Conservation (phyloP, 345 rosid genomes). For the Populus pruinosa region DNA sequence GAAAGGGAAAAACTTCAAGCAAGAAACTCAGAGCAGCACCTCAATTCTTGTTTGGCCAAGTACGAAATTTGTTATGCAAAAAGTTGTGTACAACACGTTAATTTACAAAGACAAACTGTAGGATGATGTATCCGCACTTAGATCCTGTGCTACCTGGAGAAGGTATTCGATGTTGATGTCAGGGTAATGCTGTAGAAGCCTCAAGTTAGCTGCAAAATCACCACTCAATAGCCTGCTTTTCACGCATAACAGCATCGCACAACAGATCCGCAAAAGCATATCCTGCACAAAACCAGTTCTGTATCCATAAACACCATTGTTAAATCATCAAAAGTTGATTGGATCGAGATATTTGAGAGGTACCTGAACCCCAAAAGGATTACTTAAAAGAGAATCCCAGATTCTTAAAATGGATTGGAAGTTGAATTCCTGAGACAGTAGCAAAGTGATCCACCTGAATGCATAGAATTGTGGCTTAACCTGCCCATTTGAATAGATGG, state of each 20-base stretch:
- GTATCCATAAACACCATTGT: not conserved
- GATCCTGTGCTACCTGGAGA: slow-evolving; percentile 54
- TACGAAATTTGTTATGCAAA: not conserved
- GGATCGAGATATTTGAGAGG: slow-evolving; percentile 1
- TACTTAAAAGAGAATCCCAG: slow-evolving; percentile 72
- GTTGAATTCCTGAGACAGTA: slow-evolving; percentile 70
- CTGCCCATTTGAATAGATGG: slow-evolving; percentile 29
- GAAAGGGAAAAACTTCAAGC: not conserved
- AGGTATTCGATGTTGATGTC: slow-evolving; percentile 50
- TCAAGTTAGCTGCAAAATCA: slow-evolving; percentile 62
- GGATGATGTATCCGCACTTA: slow-evolving; percentile 47
- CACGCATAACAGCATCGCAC: slow-evolving; percentile 61
- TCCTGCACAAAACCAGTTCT: slow-evolving; percentile 44
- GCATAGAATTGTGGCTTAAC: slow-evolving; percentile 71
- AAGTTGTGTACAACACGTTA: not conserved
- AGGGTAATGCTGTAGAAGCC: slow-evolving; percentile 62
- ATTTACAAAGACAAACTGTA: slow-evolving; percentile 33
- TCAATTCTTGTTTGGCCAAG: not conserved
- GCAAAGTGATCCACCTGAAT: slow-evolving; percentile 67
- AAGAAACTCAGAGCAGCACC: not conserved
- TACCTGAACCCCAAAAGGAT: slow-evolving; percentile 62
- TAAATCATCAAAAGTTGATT: not conserved
- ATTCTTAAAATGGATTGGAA: slow-evolving; percentile 60
- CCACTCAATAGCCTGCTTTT: slow-evolving; percentile 51
- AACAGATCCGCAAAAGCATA: slow-evolving; percentile 66